Evolutionary conservation across 345 rosid genomes (phyloP).

Genomic region (Geranium rotundifolium): DNA sequence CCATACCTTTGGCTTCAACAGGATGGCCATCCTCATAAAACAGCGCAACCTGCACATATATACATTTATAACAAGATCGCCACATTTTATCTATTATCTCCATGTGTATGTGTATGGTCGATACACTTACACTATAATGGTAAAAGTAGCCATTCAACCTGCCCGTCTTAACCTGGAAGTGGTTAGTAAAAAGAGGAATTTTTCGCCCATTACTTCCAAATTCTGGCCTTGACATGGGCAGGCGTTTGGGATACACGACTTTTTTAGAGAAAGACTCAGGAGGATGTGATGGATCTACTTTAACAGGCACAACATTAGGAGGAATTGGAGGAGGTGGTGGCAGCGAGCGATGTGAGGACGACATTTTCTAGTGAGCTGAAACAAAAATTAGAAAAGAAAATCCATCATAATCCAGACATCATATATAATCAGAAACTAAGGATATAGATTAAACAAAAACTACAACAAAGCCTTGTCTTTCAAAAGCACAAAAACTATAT

Average conservation of each 20-base stretch:
- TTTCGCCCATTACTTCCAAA: conserved; percentile 12
- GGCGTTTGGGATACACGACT: background rate
- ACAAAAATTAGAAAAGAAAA: no score
- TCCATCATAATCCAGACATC: no score
- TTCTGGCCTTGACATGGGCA: conserved; percentile 13
- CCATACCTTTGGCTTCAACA: conserved; percentile 13
- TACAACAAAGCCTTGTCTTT: no score
- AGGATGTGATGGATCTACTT: no score
- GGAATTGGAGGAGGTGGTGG: conserved; percentile 12
- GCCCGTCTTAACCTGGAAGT: conserved; percentile 13
- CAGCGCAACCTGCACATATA: conserved; percentile 15
- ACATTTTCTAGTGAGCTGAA: no score
- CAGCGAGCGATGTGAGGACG: background rate
- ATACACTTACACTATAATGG: conserved; percentile 16
- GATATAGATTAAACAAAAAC: no score
- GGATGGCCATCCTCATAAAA: conserved; percentile 17
- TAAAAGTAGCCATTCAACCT: conserved; percentile 9
- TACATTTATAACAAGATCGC: background rate
- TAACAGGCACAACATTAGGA: no score
- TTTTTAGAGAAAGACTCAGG: no score
- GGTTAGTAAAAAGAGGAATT: conserved; percentile 12
- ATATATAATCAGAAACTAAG: no score
- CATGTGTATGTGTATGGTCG: background rate
- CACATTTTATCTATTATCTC: no score
- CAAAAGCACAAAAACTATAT: no score